Evolutionary conservation across 345 rosid species (phyloP), one percentile per base, ranked within the genome.

Genomic region (Geranium rotundifolium): DNA sequence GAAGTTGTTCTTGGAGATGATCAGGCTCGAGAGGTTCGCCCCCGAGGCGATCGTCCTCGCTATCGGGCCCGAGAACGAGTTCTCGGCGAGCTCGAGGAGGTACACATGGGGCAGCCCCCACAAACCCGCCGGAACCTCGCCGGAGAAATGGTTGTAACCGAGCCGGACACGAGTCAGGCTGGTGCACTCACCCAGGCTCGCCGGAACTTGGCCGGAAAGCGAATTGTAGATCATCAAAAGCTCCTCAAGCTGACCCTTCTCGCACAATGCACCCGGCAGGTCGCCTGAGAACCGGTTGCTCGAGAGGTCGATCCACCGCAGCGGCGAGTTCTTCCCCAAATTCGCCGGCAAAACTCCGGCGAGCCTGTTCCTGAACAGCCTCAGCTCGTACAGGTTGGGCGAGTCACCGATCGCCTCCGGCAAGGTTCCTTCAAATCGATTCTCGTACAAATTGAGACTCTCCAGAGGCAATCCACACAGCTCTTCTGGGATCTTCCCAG

Each of bases 61-160:
- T 20, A 95, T 77, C 31, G 69, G 73, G 0, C 99, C 99, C 1
- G 96, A 80, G 3, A 95, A 71, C 23, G 81, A 79, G 67, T 90
- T 90, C 57, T 75, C 77, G 4, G 56, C 63, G 3, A 90, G 85
- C 67, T 90, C 97, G 49, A 90, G 78, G 67, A 95, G 75, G 66
- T 75, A 79, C 9, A 87, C 93, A 27, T 71, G 91, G 19, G 99
- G 97, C 70, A 95, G 68, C 1, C 97, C 97, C 99, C 97, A 95
- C 61, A 95, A 73, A 5, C 85, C 84, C 14, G 75, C 12, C 5
- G 99, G 97, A 57, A 90, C 79, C 57, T 72, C 80, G 6, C 97
- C 97, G 23, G 95, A 81, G n/a, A 95, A 75, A 58, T 54, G 75
- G 79, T 95, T 95, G 64, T 68, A 65, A 0, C 88, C 82, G 30